Evolutionary conservation across 345 rosid species (phyloP), one percentile per base, ranked within the genome.

Genomic region (Pistacia vera): DNA sequence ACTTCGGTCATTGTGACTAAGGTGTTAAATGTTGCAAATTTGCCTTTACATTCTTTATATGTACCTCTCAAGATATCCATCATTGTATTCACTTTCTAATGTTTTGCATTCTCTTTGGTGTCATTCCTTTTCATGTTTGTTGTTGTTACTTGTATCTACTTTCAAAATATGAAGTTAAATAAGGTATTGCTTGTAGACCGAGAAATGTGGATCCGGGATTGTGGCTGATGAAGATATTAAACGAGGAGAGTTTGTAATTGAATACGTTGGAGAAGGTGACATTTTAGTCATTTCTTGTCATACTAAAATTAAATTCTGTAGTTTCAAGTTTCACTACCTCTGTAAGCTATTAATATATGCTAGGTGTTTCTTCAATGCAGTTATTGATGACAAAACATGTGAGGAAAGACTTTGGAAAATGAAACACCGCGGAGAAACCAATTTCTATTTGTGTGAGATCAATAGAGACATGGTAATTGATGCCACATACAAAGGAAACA

Each of bases 241-340:
- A 72, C 85, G 71, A 41, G 98, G 98, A 77, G 98, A 97, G 81
- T 97, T 92, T 83, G 88, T 94, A 74, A 91, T 97, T 83, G 99
- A 97, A 85, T 94, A 97, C 79, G 98, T 93, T 20, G 99, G 99
- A 64, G 98, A 97, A 92, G 97, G 99, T 97, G 68, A 85, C 68
- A 49, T 75, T 75, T 52, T 76, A 16, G 36, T 66, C 63, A 28
- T 59, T 78, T 71, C 68, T 74, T 77, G 64, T 64, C n/a, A 74
- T 18, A 28, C 12, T 76, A 69, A 70, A 76, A 68, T 16, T 59
- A 18, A 58, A 79, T 67, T 80, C 55, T 68, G 63, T 83, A 10
- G 52, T 57, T n/a, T 52, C 17, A 25, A n/a, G 44, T 66, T 75
- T 67, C n/a, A 79, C 71, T n/a, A 30, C 16, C 17, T 65, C 58